Evolutionary conservation across 192 early-diverging fungal species (phyloP), one percentile per base, ranked within the genome.

Genomic region (Podila horticola): DNA sequence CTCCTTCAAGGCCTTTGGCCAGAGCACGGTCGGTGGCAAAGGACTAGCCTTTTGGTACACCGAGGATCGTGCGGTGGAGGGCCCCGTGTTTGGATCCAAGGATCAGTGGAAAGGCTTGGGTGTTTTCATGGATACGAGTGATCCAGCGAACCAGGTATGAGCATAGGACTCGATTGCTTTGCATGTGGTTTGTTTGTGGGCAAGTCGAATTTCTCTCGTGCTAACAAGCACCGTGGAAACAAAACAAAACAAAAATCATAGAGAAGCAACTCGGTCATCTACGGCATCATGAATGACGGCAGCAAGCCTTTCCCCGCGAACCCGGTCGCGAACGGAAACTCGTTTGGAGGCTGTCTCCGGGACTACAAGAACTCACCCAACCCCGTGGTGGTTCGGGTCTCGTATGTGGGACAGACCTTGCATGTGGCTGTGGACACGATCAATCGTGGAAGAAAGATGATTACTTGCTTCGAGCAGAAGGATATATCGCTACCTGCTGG

Each of bases 41-140:
- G 95, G 95, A 2, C 58, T 96, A 7, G 95, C 93, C 13, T 90
- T 96, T 62, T 96, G 95, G 95, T 96, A 96, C 71, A 89, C 92
- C 0, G 83, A 91, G 58, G 90, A 91, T 17, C 75, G 70, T 0
- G 83, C 77, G 0, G 36, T 71, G 2, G 67, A 74, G 15, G 94
- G 93, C 0, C 89, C 90, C 6, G 74, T 94, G 19, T 91, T 88
- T 85, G 93, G 93, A 10, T 86, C 72, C 52, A 85, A 89, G 61
- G 93, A 95, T 72, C 71, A 86, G 33, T 95, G 89, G 88, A 71
- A 87, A 33, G 94, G 92, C 9, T 57, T 94, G 34, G 90, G 86
- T 15, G 75, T 95, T 41, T 87, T 91, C 59, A 87, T 95, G 73
- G 92, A 95, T 67, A 90, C 93, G 12, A 74, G 82, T 8, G 85